Conservation (phyloP, 768 basidiomycete species). For the Suillus brevipes region DNA sequence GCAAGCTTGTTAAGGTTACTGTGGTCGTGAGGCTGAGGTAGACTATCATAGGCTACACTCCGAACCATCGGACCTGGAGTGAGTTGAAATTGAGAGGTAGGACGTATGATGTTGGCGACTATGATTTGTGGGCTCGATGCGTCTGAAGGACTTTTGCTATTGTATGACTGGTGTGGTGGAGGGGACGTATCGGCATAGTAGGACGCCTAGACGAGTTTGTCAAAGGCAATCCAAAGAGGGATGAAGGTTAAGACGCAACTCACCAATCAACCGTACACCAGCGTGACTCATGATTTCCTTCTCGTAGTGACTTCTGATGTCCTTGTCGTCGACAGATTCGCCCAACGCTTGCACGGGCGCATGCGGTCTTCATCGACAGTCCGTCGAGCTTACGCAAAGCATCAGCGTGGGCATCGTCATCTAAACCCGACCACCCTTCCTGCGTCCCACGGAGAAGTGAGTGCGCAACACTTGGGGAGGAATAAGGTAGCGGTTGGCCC, state of each 20-base stretch:
- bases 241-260: no score
- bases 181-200: conserved; percentile 14
- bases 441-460: conserved; percentile 85
- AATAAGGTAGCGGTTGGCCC: conserved; percentile 39
- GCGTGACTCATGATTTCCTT: no score
- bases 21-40: conserved; percentile 46
- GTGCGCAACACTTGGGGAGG: conserved; percentile 72
- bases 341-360: conserved; percentile 76
- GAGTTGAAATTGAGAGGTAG: no score
- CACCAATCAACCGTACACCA: no score
- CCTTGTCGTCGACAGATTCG: no score
- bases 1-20: conserved; percentile 66
- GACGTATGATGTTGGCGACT: no score
- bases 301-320: no score
- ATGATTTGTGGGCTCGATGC: not conserved
- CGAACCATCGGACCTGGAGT: no score
- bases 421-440: conserved; percentile 85
- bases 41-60: conserved; percentile 54
- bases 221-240: conserved; percentile 9
- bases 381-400: conserved; percentile 93
- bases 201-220: conserved; percentile 14
- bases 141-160: conserved; percentile 7
- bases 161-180: conserved; percentile 21
- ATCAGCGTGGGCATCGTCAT: conserved; percentile 87
- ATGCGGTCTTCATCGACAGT: conserved; percentile 70